A percentile compares a stretch with the other conserved stretches of the same genome.
Evolutionary conservation across 2,329 filamentous ascomycete species (phyloP).

Genomic region (Pleomassaria siparia): DNA sequence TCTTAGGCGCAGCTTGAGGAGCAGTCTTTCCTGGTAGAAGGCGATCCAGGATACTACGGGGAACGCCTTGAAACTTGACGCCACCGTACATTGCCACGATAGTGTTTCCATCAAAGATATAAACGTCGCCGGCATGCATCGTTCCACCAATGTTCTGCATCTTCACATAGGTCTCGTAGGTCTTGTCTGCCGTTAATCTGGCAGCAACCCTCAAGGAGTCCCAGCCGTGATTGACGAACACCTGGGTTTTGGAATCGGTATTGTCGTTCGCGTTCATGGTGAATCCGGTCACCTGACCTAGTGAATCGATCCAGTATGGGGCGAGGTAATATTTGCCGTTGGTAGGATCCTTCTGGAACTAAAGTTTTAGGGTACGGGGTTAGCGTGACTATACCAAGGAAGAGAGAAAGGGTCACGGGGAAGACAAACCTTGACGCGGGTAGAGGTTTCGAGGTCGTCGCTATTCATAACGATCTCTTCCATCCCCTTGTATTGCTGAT

Average conservation of each 20-base stretch:
- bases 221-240: constrained; percentile 26
- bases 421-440: constrained; percentile 8
- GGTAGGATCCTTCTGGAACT: constrained; percentile 10
- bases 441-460: constrained; percentile 14
- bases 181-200: constrained; percentile 2
- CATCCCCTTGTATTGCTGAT: constrained; percentile 16
- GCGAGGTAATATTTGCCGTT: constrained; percentile 10
- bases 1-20: not conserved
- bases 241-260: constrained; percentile 9
- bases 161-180: constrained; percentile 4
- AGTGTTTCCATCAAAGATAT: constrained; percentile 7
- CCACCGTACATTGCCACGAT: not conserved
- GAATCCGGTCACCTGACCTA: constrained; percentile 16
- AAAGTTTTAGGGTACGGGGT: too few relatives aligned
- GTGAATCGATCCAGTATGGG: constrained; percentile 11
- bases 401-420: not conserved
- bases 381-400: too few relatives aligned
- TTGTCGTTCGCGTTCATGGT: constrained; percentile 21
- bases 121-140: constrained; percentile 3
- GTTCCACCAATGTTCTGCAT: constrained; percentile 3
- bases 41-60: constrained; percentile 13
- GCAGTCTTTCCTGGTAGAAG: constrained; percentile 11
- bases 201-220: constrained; percentile 13
- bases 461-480: constrained; percentile 19
- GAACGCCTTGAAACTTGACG: constrained; percentile 15